Conservation (phyloP, 495 filamentous ascomycete species). For the Tuber indicum region DNA sequence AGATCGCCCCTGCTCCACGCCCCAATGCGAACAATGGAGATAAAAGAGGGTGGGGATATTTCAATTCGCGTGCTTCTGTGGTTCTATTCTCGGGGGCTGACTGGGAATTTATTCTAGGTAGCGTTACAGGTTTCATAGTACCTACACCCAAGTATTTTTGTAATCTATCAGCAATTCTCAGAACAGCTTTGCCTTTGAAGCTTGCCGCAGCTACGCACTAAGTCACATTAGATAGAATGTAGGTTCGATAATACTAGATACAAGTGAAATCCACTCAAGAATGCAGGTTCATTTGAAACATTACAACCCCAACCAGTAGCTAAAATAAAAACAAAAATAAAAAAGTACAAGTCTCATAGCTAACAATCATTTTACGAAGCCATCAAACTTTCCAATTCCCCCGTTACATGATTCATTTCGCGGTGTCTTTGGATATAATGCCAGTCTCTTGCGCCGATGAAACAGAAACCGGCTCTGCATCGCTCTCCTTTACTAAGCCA, state of each 20-base stretch:
- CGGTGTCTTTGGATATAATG: conserved; percentile 11
- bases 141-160: background rate
- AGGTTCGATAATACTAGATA: background rate
- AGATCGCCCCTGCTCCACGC: too few relatives aligned
- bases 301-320: background rate
- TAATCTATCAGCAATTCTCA: too few relatives aligned
- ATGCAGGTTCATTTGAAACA: background rate
- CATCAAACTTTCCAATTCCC: background rate
- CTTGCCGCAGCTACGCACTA: background rate
- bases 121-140: background rate
- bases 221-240: background rate
- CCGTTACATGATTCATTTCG: background rate
- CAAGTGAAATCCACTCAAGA: background rate
- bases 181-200: background rate
- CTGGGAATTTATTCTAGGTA: background rate
- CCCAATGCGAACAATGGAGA: background rate
- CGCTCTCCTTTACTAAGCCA: conserved; percentile 57
- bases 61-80: background rate
- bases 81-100: too few relatives aligned
- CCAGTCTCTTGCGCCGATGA: conserved; percentile 27
- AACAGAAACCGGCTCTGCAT: conserved; percentile 18
- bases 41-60: background rate
- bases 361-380: background rate
- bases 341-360: background rate
- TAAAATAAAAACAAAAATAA: background rate